These are phyloP conservation scores for Raddia guianensis DNA, from an alignment of 176 grass and related monocot species.

Conservation along the genomic window DNA sequence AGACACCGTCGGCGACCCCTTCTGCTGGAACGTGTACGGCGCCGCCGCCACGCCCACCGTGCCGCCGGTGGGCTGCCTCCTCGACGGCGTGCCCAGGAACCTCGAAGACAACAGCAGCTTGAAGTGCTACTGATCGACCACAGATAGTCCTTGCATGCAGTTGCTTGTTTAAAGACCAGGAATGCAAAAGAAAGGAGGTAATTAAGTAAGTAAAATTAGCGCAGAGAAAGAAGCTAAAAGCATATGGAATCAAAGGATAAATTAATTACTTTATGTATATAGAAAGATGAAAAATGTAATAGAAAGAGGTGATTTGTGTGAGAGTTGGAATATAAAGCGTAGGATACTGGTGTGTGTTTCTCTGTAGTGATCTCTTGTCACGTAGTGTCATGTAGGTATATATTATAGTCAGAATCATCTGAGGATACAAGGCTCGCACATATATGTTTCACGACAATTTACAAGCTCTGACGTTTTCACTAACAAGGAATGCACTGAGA, in stretches of 20 bases:
- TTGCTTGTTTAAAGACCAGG: background rate
- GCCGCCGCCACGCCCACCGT: slow-evolving; percentile 52
- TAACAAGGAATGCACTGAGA: background rate
- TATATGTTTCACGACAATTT: background rate
- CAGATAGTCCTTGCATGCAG: background rate
- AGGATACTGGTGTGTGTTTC: background rate
- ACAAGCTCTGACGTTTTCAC: background rate
- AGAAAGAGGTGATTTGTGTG: slow-evolving; percentile 33
- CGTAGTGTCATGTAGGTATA: background rate
- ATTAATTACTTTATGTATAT: slow-evolving; percentile 42
- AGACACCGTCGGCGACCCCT: slow-evolving; percentile 45
- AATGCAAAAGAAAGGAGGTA: slow-evolving; percentile 1
- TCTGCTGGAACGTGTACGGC: slow-evolving; percentile 95
- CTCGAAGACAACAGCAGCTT: slow-evolving; percentile 30
- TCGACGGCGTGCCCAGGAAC: slow-evolving; percentile 52
- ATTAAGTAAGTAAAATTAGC: slow-evolving; percentile 19
- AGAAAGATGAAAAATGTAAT: slow-evolving; percentile 29
- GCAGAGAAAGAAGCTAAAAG: slow-evolving; percentile 33
- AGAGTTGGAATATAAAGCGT: slow-evolving; percentile 1
- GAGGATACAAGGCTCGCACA: background rate
- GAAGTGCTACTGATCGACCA: slow-evolving; percentile 59
- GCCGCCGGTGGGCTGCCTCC: slow-evolving; percentile 71
- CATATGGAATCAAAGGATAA: background rate
- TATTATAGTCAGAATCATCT: background rate
- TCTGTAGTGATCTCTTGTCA: background rate